Conservation (phyloP, 345 rosid genomes). For the Sonneratia alba region DNA sequence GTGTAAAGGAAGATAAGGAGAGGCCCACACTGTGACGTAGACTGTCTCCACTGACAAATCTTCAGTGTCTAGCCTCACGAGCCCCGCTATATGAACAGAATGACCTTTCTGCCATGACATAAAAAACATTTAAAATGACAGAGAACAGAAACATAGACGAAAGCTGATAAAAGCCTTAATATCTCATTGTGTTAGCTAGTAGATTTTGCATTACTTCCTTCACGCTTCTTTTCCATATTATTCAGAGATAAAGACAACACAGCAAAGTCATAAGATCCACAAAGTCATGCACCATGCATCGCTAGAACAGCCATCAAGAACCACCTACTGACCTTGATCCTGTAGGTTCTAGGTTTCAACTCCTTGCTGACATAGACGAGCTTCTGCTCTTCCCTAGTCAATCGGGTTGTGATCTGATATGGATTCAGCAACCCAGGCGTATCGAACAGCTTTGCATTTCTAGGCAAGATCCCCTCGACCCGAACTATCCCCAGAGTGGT, state of each 20-base stretch:
- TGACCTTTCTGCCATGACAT: constrained; percentile 52
- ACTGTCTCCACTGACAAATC: constrained; percentile 61
- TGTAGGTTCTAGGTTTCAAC: constrained; percentile 83
- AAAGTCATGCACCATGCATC: background rate
- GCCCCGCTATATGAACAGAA: constrained; percentile 76
- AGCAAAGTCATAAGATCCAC: background rate
- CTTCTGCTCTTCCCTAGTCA: constrained; percentile 85
- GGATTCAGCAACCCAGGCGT: constrained; percentile 87
- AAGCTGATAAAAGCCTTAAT: background rate
- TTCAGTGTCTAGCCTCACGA: constrained; percentile 79
- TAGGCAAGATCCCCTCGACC: constrained; percentile 74
- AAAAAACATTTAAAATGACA: background rate
- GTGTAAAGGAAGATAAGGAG: constrained; percentile 76
- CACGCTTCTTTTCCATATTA: background rate
- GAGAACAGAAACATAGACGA: background rate
- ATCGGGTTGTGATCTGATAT: constrained; percentile 69
- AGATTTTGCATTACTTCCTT: background rate
- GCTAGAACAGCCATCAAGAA: background rate
- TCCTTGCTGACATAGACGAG: constrained; percentile 70
- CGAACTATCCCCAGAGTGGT: constrained; percentile 79
- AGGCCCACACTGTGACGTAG: constrained; percentile 88
- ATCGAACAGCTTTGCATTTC: constrained; percentile 74
- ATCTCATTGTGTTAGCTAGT: background rate
- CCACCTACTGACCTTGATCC: constrained; percentile 61
- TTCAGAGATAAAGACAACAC: background rate